These are phyloP conservation scores for Phialemonium atrogriseum DNA, from an alignment of 2,329 filamentous ascomycete species.

Conservation along the genomic window DNA sequence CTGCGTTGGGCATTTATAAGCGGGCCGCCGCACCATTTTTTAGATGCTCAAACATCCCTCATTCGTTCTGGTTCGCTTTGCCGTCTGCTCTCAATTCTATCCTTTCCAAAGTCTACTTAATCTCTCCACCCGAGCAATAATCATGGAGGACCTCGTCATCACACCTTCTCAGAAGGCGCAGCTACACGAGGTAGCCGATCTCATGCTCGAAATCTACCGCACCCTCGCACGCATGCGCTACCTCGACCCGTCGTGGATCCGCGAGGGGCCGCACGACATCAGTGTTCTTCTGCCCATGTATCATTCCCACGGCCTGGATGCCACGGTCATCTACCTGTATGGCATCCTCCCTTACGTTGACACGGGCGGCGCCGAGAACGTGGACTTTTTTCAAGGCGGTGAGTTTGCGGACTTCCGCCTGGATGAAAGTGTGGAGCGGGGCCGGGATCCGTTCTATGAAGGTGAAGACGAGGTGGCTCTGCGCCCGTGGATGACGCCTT, in stretches of 20 bases:
- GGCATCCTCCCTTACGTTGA: slow-evolving; percentile 17
- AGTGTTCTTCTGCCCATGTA: slow-evolving; percentile 9
- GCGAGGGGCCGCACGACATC: slow-evolving; percentile 13
- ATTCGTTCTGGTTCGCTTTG: too few species aligned
- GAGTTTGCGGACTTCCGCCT: slow-evolving; percentile 13
- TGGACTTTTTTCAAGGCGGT: slow-evolving; percentile 13
- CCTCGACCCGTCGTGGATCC: slow-evolving; percentile 12
- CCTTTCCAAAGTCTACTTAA: too few species aligned
- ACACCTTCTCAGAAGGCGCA: too few species aligned
- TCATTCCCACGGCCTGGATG: slow-evolving; percentile 7
- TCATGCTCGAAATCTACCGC: slow-evolving; percentile 19
- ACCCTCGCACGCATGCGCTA: slow-evolving; percentile 19
- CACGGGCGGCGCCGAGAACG: background rate
- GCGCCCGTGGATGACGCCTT: slow-evolving; percentile 20
- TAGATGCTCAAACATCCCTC: too few species aligned
- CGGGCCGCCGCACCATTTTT: too few species aligned
- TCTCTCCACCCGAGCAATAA: too few species aligned
- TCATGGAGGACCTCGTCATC: too few species aligned
- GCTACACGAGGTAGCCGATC: slow-evolving; percentile 18
- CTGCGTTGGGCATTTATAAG: too few species aligned
- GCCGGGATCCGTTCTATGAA: slow-evolving; percentile 11
- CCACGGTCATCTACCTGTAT: slow-evolving; percentile 17
- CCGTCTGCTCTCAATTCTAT: too few species aligned
- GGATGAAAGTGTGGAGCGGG: slow-evolving; percentile 7
- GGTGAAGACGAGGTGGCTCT: slow-evolving; percentile 15